Evolutionary conservation across 2,329 filamentous ascomycete species (phyloP).

Genomic region (Talaromyces funiculosus): DNA sequence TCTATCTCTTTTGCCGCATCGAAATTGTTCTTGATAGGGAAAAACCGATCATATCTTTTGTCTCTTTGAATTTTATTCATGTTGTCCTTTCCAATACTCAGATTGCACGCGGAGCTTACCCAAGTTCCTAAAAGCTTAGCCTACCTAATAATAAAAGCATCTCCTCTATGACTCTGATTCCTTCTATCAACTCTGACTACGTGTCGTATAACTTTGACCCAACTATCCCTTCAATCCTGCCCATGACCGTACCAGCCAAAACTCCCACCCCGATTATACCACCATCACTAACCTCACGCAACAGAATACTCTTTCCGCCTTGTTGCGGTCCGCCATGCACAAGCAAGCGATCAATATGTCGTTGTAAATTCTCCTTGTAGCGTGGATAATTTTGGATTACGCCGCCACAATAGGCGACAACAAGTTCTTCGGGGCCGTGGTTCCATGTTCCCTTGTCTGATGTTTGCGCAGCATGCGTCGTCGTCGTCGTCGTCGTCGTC

Average conservation of each 20-base stretch:
- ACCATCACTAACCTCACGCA: slow-evolving; percentile 47
- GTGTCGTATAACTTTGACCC: slow-evolving; percentile 15
- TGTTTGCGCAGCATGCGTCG: not conserved
- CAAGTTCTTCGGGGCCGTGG: slow-evolving; percentile 50
- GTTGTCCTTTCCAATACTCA: not conserved
- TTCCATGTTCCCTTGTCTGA: slow-evolving; percentile 21
- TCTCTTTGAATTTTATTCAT: not conserved
- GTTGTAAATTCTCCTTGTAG: slow-evolving; percentile 61
- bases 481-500: not conserved
- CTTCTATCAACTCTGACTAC: not conserved
- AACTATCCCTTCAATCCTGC: slow-evolving; percentile 27
- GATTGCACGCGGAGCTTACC: not conserved
- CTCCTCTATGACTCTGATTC: not conserved
- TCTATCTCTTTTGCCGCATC: not conserved
- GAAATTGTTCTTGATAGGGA: not conserved
- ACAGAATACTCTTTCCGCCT: slow-evolving; percentile 43
- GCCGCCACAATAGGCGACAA: slow-evolving; percentile 71
- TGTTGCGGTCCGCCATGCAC: slow-evolving; percentile 36
- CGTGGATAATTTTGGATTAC: slow-evolving; percentile 71
- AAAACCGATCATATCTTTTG: not conserved
- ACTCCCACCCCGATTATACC: slow-evolving; percentile 50
- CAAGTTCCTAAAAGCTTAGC: not conserved
- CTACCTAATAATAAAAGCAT: not conserved
- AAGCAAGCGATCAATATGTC: slow-evolving; percentile 56
- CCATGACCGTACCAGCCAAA: slow-evolving; percentile 41